These are phyloP conservation scores for Pichia thaimueangensis DNA, from an alignment of 805 yeast species.

Conservation along the genomic window DNA sequence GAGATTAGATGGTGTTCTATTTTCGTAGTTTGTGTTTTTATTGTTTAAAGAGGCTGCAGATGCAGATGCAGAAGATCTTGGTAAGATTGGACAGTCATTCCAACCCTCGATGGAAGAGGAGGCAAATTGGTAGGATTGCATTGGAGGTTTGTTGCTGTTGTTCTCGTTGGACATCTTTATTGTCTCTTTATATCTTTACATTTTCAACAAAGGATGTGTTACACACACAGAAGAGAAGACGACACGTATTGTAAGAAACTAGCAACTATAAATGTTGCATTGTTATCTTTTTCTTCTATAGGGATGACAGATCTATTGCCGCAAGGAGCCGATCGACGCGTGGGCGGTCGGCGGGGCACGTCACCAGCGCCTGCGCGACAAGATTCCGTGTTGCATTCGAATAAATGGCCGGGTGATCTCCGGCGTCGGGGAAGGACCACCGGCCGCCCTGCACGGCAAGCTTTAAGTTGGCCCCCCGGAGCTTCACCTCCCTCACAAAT, in stretches of 20 bases:
- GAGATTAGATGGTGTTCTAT: background rate
- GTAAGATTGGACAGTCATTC: conserved; percentile 50
- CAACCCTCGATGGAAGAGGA: conserved; percentile 38
- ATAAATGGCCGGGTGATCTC: background rate
- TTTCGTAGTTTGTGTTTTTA: too few relatives aligned
- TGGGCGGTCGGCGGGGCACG: background rate
- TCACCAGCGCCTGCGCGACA: background rate
- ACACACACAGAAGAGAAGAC: too few relatives aligned
- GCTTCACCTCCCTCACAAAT: conserved; percentile 74
- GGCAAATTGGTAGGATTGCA: conserved; percentile 27
- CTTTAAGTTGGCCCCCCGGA: conserved; percentile 74
- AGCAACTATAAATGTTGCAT: too few relatives aligned
- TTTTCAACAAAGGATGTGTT: too few relatives aligned
- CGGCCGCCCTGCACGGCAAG: conserved; percentile 69
- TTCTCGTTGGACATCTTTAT: too few relatives aligned
- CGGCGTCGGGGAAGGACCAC: conserved; percentile 45
- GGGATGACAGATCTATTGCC: too few relatives aligned
- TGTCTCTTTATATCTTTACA: too few relatives aligned
- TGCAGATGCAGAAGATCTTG: conserved; percentile 4
- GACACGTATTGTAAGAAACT: too few relatives aligned
- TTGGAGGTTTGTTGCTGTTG: background rate
- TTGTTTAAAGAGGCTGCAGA: background rate
- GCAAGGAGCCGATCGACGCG: background rate
- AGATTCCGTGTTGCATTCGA: background rate
- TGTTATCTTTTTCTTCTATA: too few relatives aligned